Percentiles rank a stretch among this genome's conserved stretches.
These are phyloP conservation scores for Blastobotrys arbuscula DNA, from an alignment of 1,139 yeast genomes.

Conservation along the genomic window DNA sequence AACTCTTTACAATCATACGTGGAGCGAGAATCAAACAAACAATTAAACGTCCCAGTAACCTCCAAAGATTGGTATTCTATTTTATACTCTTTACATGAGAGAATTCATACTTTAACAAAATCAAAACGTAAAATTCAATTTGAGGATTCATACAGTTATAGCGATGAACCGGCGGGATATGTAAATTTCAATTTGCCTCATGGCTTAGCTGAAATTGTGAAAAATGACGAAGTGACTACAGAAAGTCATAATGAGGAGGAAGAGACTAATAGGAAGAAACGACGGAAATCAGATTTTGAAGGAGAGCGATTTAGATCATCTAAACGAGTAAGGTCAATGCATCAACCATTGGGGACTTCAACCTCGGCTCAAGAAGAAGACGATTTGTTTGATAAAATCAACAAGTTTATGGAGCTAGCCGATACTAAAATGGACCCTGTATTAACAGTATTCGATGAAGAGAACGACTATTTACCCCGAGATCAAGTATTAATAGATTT, in stretches of 20 bases:
- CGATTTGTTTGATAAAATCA: slow-evolving; percentile 30
- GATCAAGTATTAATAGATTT: slow-evolving; percentile 37
- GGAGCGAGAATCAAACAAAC: slow-evolving; percentile 7
- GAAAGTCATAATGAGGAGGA: background rate
- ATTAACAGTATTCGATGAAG: slow-evolving; percentile 23
- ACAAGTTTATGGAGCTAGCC: slow-evolving; percentile 23
- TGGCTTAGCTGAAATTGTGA: slow-evolving; percentile 12
- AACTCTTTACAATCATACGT: slow-evolving; percentile 4
- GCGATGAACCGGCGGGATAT: slow-evolving; percentile 19
- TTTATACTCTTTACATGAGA: slow-evolving; percentile 24
- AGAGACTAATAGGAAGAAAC: slow-evolving; percentile 6
- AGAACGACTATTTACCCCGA: slow-evolving; percentile 15
- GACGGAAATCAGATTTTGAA: slow-evolving; percentile 9
- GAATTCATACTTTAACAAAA: slow-evolving; percentile 17
- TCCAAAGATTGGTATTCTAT: slow-evolving; percentile 28
- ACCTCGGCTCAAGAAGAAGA: slow-evolving; percentile 25
- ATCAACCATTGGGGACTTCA: slow-evolving; percentile 33
- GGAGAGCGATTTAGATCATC: slow-evolving; percentile 22
- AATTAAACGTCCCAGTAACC: slow-evolving; percentile 20
- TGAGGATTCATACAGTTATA: slow-evolving; percentile 27
- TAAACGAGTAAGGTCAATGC: slow-evolving; percentile 30
- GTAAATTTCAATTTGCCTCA: slow-evolving; percentile 26
- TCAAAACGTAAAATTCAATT: slow-evolving; percentile 18
- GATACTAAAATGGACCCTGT: slow-evolving; percentile 23
- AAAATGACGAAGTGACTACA: background rate